phyloP scores from a whole-genome alignment of 192 early-diverging fungal genomes.

The Chytriomyces sp. region DNA sequence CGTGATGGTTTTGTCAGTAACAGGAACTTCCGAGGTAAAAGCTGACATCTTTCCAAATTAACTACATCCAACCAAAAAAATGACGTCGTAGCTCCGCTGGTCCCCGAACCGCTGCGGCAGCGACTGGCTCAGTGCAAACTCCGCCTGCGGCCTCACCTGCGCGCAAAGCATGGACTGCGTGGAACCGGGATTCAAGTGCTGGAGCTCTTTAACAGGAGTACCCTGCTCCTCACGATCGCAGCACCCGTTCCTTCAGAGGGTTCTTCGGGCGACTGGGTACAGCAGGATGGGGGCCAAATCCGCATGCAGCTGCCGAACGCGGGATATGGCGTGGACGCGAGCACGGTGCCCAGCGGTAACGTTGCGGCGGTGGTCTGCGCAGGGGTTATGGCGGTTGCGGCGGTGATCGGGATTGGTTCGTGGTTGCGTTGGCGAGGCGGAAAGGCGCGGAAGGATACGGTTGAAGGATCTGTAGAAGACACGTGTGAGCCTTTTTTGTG shows the following conservation, averaged over 20 bases:
- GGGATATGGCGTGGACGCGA: neutral
- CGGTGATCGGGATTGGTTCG: neutral
- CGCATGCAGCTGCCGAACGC: neutral
- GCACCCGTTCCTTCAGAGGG: neutral
- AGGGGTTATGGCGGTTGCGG: neutral
- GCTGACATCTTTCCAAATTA: too few relatives aligned
- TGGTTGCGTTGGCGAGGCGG: neutral
- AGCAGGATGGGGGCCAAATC: neutral
- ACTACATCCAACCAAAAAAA: too few relatives aligned
- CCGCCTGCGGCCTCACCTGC: neutral
- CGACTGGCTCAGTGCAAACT: neutral
- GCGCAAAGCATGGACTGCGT: neutral
- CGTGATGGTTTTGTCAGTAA: too few relatives aligned
- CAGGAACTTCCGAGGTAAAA: too few relatives aligned
- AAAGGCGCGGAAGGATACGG: neutral
- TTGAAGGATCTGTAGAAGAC: neutral
- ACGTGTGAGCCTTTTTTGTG: neutral
- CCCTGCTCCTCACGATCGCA: neutral
- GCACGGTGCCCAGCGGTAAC: neutral
- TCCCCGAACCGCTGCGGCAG: neutral
- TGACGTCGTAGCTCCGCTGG: too few relatives aligned
- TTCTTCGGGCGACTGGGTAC: neutral
- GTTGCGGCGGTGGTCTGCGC: neutral
- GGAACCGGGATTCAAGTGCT: neutral
- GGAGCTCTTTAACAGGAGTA: neutral